A percentile compares a stretch with the other conserved stretches of the same genome.
Conservation (phyloP, 1,284 basidiomycete genomes). For the Cystobasidiaceae sp. region DNA sequence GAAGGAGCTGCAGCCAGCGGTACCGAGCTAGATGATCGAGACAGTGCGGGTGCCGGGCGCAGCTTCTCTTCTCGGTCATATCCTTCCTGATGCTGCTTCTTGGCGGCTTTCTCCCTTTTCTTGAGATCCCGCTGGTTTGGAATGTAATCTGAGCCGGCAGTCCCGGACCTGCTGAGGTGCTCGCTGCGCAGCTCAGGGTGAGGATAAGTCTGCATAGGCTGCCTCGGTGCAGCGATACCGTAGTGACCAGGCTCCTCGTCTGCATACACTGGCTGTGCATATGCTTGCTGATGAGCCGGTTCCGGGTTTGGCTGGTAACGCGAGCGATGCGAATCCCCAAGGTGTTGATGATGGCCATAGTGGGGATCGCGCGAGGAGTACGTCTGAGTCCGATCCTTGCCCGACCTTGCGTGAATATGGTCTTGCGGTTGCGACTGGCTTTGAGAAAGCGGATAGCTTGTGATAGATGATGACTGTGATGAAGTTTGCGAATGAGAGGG, state of each 20-base stretch:
- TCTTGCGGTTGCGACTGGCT: neutral
- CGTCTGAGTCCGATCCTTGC: too few relatives aligned
- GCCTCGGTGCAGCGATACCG: constrained; percentile 5
- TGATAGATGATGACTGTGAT: constrained; percentile 11
- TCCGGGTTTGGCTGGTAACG: too few relatives aligned
- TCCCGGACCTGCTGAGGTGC: neutral
- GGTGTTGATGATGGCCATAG: too few relatives aligned
- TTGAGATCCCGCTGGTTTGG: neutral
- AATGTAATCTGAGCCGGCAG: constrained; percentile 7
- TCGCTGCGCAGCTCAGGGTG: neutral
- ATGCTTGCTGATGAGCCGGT: too few relatives aligned
- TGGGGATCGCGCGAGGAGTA: too few relatives aligned
- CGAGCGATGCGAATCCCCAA: too few relatives aligned
- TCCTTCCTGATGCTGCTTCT: neutral
- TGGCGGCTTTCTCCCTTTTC: constrained; percentile 14
- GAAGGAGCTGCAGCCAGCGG: neutral
- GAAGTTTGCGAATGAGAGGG: constrained; percentile 8
- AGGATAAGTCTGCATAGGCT: neutral
- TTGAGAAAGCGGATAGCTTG: constrained; percentile 1
- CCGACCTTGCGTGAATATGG: too few relatives aligned
- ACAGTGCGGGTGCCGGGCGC: neutral
- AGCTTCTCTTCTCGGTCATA: neutral
- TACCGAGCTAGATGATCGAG: constrained; percentile 4
- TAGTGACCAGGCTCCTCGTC: neutral
- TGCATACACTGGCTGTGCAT: too few relatives aligned